Evolutionary conservation across 371 early-diverging fungal species (phyloP).

Genomic region (Aphelidium insulamus): DNA sequence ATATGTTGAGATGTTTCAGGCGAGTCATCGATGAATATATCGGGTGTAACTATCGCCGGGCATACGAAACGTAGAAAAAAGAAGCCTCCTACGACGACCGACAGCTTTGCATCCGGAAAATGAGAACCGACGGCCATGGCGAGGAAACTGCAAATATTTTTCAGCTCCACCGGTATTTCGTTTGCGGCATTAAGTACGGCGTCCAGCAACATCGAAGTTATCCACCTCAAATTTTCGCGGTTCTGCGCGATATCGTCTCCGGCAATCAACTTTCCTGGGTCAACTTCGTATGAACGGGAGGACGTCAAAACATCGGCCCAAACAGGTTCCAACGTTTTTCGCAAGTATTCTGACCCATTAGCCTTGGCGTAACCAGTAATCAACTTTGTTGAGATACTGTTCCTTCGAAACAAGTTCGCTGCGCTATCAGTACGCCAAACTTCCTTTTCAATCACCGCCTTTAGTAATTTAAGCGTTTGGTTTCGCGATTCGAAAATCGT

Average conservation of each 20-base stretch:
- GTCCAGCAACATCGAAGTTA: slow-evolving; percentile 55
- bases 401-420: slow-evolving; percentile 68
- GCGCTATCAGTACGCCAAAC: slow-evolving; percentile 40
- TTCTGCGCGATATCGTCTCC: slow-evolving; percentile 40
- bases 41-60: slow-evolving; percentile 80
- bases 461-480: slow-evolving; percentile 40
- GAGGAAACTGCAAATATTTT: slow-evolving; percentile 59
- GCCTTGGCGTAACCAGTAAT: slow-evolving; percentile 57
- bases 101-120: slow-evolving; percentile 67
- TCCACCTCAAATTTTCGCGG: slow-evolving; percentile 46
- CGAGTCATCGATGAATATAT: slow-evolving; percentile 11
- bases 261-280: slow-evolving; percentile 46
- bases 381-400: slow-evolving; percentile 69
- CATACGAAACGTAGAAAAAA: slow-evolving; percentile 87
- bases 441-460: slow-evolving; percentile 60
- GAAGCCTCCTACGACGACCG: slow-evolving; percentile 77
- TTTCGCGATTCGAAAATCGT: slow-evolving; percentile 55
- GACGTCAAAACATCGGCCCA: slow-evolving; percentile 16
- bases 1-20: slow-evolving; percentile 26
- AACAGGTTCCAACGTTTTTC: slow-evolving; percentile 48
- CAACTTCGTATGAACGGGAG: slow-evolving; percentile 40
- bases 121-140: slow-evolving; percentile 45
- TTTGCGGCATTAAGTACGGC: slow-evolving; percentile 48
- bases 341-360: slow-evolving; percentile 62
- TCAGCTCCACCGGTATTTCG: slow-evolving; percentile 43